These are phyloP conservation scores for Aspergillus saccharolyticus DNA, from an alignment of 495 filamentous ascomycete species.

Conservation along the genomic window DNA sequence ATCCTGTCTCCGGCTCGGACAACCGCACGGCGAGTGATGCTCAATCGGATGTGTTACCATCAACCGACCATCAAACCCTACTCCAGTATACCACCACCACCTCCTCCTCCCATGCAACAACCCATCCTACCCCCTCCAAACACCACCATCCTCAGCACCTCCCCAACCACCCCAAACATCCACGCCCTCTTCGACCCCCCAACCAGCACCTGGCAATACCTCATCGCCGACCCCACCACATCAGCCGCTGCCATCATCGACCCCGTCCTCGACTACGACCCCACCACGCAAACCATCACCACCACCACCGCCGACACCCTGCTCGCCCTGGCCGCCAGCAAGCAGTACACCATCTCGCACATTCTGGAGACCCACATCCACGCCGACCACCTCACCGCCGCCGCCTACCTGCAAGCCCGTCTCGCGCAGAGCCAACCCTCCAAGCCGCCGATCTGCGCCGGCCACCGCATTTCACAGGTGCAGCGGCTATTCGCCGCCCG, in stretches of 20 bases:
- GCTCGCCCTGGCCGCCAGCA: slow-evolving; percentile 32
- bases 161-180: slow-evolving; percentile 28
- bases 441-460: slow-evolving; percentile 45
- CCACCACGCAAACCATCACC: slow-evolving; percentile 36
- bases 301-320: slow-evolving; percentile 47
- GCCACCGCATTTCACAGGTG: slow-evolving; percentile 48
- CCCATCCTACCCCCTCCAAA: neutral
- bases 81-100: no score
- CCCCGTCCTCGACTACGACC: slow-evolving; percentile 55
- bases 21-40: neutral
- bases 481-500: slow-evolving; percentile 44
- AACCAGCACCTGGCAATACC: slow-evolving; percentile 57
- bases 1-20: no score
- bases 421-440: slow-evolving; percentile 25
- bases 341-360: slow-evolving; percentile 41
- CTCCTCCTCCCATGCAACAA: neutral
- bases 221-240: slow-evolving; percentile 50
- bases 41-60: neutral
- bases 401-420: slow-evolving; percentile 47
- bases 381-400: slow-evolving; percentile 58
- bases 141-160: neutral
- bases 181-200: slow-evolving; percentile 38
- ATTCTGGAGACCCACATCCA: slow-evolving; percentile 60
- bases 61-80: neutral
- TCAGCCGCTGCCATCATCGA: slow-evolving; percentile 51